These are phyloP conservation scores for Colletotrichum paranaense DNA, from an alignment of 2,329 filamentous ascomycete species.

Conservation along the genomic window DNA sequence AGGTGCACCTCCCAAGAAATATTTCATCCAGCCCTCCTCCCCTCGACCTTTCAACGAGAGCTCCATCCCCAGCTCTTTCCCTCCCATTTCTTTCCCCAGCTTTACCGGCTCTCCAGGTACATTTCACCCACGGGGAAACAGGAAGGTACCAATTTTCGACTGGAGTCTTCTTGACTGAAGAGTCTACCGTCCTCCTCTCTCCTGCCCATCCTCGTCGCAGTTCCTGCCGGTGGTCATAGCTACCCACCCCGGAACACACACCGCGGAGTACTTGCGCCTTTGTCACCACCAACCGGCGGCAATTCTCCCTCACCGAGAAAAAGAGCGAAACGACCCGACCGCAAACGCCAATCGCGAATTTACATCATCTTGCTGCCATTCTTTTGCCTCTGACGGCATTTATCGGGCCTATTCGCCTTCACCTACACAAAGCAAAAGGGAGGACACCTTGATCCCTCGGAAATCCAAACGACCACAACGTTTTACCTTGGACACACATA, in stretches of 20 bases:
- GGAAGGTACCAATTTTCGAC: neutral
- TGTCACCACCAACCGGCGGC: neutral
- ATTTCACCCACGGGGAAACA: conserved; percentile 13
- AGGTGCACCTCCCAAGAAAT: conserved; percentile 19
- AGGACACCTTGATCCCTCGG: neutral
- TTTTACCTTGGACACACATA: neutral
- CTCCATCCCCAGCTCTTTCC: conserved; percentile 23
- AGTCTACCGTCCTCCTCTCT: neutral
- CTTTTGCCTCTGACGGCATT: neutral
- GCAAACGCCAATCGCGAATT: neutral
- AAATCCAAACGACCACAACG: neutral
- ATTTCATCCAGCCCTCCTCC: conserved; percentile 27
- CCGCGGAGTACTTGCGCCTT: neutral
- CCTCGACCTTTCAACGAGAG: neutral
- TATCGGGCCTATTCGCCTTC: neutral
- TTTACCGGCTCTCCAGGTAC: neutral
- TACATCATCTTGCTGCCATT: neutral
- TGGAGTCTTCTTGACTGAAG: conserved; percentile 11
- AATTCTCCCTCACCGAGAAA: conserved; percentile 9
- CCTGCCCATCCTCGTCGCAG: neutral
- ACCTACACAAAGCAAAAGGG: neutral
- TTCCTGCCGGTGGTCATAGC: neutral
- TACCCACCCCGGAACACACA: neutral
- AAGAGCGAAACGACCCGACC: conserved; percentile 11
- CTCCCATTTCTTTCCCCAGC: conserved; percentile 22